Conservation (phyloP, 1,284 basidiomycete genomes). For the Cutaneotrichosporon daszewskae region DNA sequence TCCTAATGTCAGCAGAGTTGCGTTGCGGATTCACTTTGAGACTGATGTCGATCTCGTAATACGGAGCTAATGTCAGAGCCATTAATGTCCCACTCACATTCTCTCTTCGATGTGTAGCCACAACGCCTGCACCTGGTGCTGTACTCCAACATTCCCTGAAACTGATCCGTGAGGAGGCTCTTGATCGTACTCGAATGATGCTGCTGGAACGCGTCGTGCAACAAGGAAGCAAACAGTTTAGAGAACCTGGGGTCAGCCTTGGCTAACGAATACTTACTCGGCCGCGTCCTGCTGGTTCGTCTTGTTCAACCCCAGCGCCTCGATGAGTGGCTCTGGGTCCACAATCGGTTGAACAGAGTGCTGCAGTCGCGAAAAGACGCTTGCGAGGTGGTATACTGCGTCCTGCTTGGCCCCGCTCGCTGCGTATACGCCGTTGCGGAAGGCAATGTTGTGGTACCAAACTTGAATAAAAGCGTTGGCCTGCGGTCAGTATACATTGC, state of each 20-base stretch:
- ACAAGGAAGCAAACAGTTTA: conserved; percentile 82
- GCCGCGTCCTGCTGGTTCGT: conserved; percentile 89
- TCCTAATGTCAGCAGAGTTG: too few relatives aligned
- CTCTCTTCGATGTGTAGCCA: conserved; percentile 40
- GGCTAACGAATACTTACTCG: conserved; percentile 56
- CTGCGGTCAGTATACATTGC: conserved; percentile 19
- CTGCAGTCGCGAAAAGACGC: conserved; percentile 68
- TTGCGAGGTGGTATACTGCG: conserved; percentile 52
- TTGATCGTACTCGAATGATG: conserved; percentile 66
- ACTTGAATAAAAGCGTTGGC: conserved; percentile 85
- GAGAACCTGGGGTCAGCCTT: conserved; percentile 61
- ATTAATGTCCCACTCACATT: not conserved
- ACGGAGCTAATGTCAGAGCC: conserved; percentile 42
- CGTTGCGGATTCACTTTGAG: too few relatives aligned
- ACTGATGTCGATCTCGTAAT: conserved; percentile 79
- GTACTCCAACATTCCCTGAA: conserved; percentile 75
- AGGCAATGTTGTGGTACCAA: conserved; percentile 61
- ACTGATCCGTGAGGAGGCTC: conserved; percentile 70
- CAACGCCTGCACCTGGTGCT: conserved; percentile 70
- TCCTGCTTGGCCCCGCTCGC: conserved; percentile 49
- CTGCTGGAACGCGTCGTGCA: conserved; percentile 76
- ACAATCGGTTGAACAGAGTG: conserved; percentile 62
- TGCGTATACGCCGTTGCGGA: conserved; percentile 57
- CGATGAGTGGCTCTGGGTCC: conserved; percentile 74
- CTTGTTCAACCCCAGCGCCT: conserved; percentile 69